Percentiles rank a stretch among this genome's conserved stretches.
These are phyloP conservation scores for Diaporthe ampelina DNA, from an alignment of 2,329 filamentous ascomycete species.

Conservation along the genomic window DNA sequence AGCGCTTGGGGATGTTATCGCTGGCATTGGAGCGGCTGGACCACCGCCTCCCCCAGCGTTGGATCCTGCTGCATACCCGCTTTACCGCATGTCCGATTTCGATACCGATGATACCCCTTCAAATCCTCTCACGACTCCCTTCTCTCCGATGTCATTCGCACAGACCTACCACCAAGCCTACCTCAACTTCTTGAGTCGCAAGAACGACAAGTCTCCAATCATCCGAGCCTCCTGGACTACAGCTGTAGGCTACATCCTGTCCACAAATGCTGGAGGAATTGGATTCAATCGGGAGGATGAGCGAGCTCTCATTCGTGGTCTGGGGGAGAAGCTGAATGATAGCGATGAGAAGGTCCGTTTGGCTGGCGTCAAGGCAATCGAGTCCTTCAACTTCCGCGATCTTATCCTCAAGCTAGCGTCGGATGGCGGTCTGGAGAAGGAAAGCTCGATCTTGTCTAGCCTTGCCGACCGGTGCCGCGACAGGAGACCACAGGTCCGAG, in stretches of 20 bases:
- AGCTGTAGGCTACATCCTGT: slow-evolving; percentile 85
- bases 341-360: slow-evolving; percentile 92
- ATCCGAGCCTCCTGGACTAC: slow-evolving; percentile 91
- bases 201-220: slow-evolving; percentile 85
- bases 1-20: slow-evolving; percentile 94
- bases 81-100: slow-evolving; percentile 74
- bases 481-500: slow-evolving; percentile 83
- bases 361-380: slow-evolving; percentile 88
- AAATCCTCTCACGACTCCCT: slow-evolving; percentile 82
- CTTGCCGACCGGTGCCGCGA: slow-evolving; percentile 92
- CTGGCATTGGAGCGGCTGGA: slow-evolving; percentile 92
- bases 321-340: slow-evolving; percentile 87
- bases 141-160: slow-evolving; percentile 90
- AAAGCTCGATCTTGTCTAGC: slow-evolving; percentile 83
- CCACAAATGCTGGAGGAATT: slow-evolving; percentile 92
- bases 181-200: slow-evolving; percentile 85
- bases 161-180: slow-evolving; percentile 85
- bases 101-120: slow-evolving; percentile 61
- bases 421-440: slow-evolving; percentile 80
- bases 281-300: slow-evolving; percentile 90
- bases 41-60: slow-evolving; percentile 79
- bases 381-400: slow-evolving; percentile 83
- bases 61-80: slow-evolving; percentile 89
- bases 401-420: slow-evolving; percentile 86
- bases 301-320: slow-evolving; percentile 76